Evolutionary conservation across 2,329 filamentous ascomycete genomes (phyloP).

Genomic region (Penicillium sp.): DNA sequence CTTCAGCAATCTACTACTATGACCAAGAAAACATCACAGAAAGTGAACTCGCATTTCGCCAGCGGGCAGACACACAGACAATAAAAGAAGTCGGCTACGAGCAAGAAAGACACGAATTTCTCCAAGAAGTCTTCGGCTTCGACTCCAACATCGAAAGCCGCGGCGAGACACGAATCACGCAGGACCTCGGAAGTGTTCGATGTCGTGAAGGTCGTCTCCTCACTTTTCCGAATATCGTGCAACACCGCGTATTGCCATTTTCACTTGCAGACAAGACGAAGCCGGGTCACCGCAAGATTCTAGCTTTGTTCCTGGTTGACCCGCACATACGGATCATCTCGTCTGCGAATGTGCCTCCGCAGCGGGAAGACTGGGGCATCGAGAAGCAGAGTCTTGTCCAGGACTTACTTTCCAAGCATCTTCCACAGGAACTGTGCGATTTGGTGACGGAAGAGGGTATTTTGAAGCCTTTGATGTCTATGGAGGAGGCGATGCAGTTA

Average conservation of each 20-base stretch:
- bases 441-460: slow-evolving; percentile 20
- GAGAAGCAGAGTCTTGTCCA: slow-evolving; percentile 2
- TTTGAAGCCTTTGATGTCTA: slow-evolving; percentile 24
- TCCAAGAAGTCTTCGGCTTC: slow-evolving; percentile 9
- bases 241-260: slow-evolving; percentile 51
- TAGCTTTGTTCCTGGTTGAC: slow-evolving; percentile 57
- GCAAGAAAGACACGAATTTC: slow-evolving; percentile 9
- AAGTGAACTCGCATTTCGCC: slow-evolving; percentile 47
- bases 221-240: slow-evolving; percentile 33
- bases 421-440: slow-evolving; percentile 19
- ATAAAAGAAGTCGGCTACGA: slow-evolving; percentile 25
- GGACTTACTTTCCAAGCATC: neutral
- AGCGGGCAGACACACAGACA: slow-evolving; percentile 26
- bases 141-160: slow-evolving; percentile 19
- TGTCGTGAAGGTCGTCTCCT: slow-evolving; percentile 9
- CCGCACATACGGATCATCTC: slow-evolving; percentile 49
- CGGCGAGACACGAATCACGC: slow-evolving; percentile 1
- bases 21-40: slow-evolving; percentile 55
- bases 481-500: slow-evolving; percentile 36
- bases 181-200: slow-evolving; percentile 12
- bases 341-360: slow-evolving; percentile 49
- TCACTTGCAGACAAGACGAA: slow-evolving; percentile 45
- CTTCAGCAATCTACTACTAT: slow-evolving; percentile 59
- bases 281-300: slow-evolving; percentile 52
- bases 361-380: slow-evolving; percentile 33